Conservation (phyloP, 345 rosid genomes). For the Pelargonium nanum region DNA sequence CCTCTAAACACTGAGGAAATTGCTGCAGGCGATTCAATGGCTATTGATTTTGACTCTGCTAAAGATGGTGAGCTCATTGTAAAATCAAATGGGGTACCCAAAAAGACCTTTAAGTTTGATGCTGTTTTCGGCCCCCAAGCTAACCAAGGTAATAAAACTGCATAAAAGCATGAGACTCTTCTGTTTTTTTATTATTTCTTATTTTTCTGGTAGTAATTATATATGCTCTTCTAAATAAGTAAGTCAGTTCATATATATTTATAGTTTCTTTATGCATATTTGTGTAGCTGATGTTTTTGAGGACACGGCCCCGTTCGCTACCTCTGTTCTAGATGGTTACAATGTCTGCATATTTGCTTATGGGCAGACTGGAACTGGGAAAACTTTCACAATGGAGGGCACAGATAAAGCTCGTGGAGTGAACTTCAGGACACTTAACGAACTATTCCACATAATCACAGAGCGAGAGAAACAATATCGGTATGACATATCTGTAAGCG, state of each 20-base stretch:
- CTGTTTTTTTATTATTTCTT: background rate
- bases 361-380: conserved; percentile 95
- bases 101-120: conserved; percentile 74
- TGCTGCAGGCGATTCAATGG: conserved; percentile 47
- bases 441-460: conserved; percentile 53
- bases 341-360: conserved; percentile 92
- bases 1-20: conserved; percentile 67
- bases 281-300: conserved; percentile 66
- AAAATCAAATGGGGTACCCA: conserved; percentile 67
- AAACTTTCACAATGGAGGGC: conserved; percentile 94
- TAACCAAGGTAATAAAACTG: conserved; percentile 53
- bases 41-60: conserved; percentile 69
- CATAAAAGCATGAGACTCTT: background rate
- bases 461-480: conserved; percentile 47
- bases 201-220: no score
- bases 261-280: conserved; percentile 9
- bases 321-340: conserved; percentile 91
- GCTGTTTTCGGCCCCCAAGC: conserved; percentile 84
- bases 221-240: background rate
- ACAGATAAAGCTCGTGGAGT: conserved; percentile 85
- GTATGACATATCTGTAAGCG: conserved; percentile 86
- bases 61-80: conserved; percentile 77
- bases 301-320: conserved; percentile 83
- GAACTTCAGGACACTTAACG: conserved; percentile 78
- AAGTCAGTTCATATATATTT: background rate